Evolutionary conservation across 495 filamentous ascomycete species (phyloP).

Genomic region (Geoglossum glabrum): DNA sequence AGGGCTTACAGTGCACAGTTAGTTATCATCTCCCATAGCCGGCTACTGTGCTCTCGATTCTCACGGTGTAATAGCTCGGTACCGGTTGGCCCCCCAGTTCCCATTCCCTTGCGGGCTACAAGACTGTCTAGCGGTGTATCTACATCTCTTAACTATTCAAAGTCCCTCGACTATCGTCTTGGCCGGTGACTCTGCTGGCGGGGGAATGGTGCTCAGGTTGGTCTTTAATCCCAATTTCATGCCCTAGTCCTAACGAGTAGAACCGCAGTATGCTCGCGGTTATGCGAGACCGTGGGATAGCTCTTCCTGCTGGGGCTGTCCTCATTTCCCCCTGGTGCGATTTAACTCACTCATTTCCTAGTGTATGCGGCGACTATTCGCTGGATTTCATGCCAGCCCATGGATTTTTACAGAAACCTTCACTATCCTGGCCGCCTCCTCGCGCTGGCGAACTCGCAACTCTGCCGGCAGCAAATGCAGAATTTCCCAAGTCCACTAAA

Average conservation of each 20-base stretch:
- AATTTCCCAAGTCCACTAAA: no score
- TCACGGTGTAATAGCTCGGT: constrained; percentile 26
- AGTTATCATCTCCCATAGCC: neutral
- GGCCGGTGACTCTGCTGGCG: constrained; percentile 82
- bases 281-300: constrained; percentile 59
- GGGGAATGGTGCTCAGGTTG: constrained; percentile 41
- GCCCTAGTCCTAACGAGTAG: no score
- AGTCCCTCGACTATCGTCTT: constrained; percentile 58
- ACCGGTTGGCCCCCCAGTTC: constrained; percentile 80
- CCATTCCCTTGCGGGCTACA: constrained; percentile 84
- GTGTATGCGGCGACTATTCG: constrained; percentile 49
- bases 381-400: constrained; percentile 72
- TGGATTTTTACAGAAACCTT: constrained; percentile 75
- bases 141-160: constrained; percentile 56
- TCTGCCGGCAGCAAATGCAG: no score
- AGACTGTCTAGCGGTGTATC: constrained; percentile 73
- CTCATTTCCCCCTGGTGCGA: constrained; percentile 89
- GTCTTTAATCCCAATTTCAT: constrained; percentile 9
- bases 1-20: no score
- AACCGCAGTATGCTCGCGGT: constrained; percentile 44
- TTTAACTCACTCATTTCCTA: constrained; percentile 84
- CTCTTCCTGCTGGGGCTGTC: constrained; percentile 73
- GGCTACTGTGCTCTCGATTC: no score
- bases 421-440: constrained; percentile 74
- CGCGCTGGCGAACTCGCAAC: constrained; percentile 39